Conservation (phyloP, 2,329 filamentous ascomycete genomes). For the Aurifilum marmelostoma region DNA sequence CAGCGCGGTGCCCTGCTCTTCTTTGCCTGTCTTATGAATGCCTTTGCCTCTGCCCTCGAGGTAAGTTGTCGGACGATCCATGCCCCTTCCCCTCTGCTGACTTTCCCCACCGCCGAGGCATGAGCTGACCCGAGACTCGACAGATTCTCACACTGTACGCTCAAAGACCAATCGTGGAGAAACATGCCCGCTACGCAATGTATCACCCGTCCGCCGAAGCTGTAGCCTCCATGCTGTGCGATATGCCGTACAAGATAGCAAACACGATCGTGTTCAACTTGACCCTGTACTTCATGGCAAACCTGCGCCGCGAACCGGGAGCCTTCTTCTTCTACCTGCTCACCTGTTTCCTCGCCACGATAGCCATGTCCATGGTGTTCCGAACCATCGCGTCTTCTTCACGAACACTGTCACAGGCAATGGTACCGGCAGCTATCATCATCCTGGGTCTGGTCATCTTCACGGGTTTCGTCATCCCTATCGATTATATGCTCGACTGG, state of each 20-base stretch:
- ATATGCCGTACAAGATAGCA: conserved; percentile 80
- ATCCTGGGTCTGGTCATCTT: conserved; percentile 70
- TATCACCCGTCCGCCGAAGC: conserved; percentile 91
- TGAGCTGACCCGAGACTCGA: conserved; percentile 27
- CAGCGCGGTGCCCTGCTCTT: conserved; percentile 79
- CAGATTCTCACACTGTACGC: conserved; percentile 82
- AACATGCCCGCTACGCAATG: conserved; percentile 82
- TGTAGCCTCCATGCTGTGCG: conserved; percentile 82
- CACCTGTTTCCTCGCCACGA: conserved; percentile 71
- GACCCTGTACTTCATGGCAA: conserved; percentile 84
- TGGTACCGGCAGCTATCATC: conserved; percentile 62
- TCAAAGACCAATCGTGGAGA: conserved; percentile 90
- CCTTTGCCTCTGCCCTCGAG: conserved; percentile 78
- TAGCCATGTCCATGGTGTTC: conserved; percentile 88
- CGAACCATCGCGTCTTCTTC: conserved; percentile 78
- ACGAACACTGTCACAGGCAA: conserved; percentile 67
- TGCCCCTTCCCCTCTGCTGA: not conserved
- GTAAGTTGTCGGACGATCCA: conserved; percentile 39
- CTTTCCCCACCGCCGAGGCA: not conserved
- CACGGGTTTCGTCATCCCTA: conserved; percentile 70
- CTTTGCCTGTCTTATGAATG: conserved; percentile 86
- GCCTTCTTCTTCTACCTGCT: conserved; percentile 87
- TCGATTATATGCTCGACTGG: conserved; percentile 76
- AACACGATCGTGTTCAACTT: conserved; percentile 79
- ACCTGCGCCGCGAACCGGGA: conserved; percentile 72